Conservation (phyloP, 1,284 basidiomycete species). For the Apiotrichum domesticum region DNA sequence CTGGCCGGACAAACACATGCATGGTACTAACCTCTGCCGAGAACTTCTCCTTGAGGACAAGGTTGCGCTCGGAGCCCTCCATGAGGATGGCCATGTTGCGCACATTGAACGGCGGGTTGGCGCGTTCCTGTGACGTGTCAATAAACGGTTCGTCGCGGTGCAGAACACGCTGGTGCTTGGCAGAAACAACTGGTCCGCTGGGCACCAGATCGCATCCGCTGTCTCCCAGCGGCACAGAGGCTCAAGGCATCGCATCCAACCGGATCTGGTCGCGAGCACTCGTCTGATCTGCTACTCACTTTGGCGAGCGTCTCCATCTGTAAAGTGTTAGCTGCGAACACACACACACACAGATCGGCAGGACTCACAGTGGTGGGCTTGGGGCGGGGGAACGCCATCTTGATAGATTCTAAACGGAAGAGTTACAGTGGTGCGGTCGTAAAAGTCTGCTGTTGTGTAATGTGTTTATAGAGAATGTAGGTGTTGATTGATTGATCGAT, state of each 20-base stretch:
- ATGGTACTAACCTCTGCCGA: slow-evolving; percentile 48
- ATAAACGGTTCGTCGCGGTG: not conserved
- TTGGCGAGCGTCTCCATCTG: slow-evolving; percentile 46
- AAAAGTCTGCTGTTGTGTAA: not conserved
- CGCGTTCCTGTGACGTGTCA: slow-evolving; percentile 43
- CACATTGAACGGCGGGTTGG: slow-evolving; percentile 51
- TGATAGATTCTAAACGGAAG: not conserved
- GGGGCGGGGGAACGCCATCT: slow-evolving; percentile 45
- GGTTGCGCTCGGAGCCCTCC: slow-evolving; percentile 44
- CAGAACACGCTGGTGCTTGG: no score
- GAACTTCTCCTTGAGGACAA: slow-evolving; percentile 48
- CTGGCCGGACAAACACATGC: not conserved
- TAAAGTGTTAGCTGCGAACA: not conserved
- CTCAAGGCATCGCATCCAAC: no score
- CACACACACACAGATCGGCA: not conserved
- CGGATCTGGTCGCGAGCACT: no score
- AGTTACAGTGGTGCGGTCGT: not conserved
- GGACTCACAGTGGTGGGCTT: slow-evolving; percentile 44
- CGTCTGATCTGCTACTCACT: slow-evolving; percentile 21
- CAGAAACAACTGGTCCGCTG: no score
- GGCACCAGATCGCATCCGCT: no score
- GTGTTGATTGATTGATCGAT: no score
- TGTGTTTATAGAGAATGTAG: no score
- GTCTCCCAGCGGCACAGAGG: no score
- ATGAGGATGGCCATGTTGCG: slow-evolving; percentile 45